These are phyloP conservation scores for Trichocomaceae sp. DNA, from an alignment of 2,329 filamentous ascomycete genomes.

Conservation along the genomic window DNA sequence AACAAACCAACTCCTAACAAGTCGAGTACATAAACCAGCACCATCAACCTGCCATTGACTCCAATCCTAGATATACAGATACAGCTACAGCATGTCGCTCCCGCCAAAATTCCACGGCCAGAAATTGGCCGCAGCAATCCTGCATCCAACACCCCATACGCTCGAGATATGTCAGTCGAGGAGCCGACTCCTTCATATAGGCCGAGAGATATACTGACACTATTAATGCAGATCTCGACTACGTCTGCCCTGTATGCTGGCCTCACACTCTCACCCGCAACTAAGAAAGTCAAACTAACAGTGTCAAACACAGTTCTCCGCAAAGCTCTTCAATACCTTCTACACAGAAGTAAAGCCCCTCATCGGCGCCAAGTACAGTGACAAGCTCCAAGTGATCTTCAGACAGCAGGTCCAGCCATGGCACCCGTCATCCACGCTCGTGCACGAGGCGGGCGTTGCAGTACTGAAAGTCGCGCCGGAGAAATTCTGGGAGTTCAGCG, in stretches of 20 bases:
- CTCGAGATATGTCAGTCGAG: constrained; percentile 34
- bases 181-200: not conserved
- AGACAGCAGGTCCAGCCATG: constrained; percentile 90
- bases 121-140: constrained; percentile 20
- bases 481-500: constrained; percentile 75
- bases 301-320: constrained; percentile 45
- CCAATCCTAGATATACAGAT: not conserved
- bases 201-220: not conserved
- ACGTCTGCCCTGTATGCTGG: constrained; percentile 64
- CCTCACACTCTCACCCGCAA: too few species aligned
- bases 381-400: constrained; percentile 68
- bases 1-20: not conserved
- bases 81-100: constrained; percentile 42
- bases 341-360: constrained; percentile 59
- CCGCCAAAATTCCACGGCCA: constrained; percentile 55
- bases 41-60: too few species aligned
- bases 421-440: constrained; percentile 78
- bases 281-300: not conserved
- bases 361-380: constrained; percentile 54
- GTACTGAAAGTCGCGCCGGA: constrained; percentile 64
- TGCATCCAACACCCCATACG: constrained; percentile 26
- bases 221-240: constrained; percentile 62
- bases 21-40: too few species aligned
- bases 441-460: constrained; percentile 68
- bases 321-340: constrained; percentile 71